Evolutionary conservation across 257 asterid species (phyloP).

Genomic region (Capsicum chinense): DNA sequence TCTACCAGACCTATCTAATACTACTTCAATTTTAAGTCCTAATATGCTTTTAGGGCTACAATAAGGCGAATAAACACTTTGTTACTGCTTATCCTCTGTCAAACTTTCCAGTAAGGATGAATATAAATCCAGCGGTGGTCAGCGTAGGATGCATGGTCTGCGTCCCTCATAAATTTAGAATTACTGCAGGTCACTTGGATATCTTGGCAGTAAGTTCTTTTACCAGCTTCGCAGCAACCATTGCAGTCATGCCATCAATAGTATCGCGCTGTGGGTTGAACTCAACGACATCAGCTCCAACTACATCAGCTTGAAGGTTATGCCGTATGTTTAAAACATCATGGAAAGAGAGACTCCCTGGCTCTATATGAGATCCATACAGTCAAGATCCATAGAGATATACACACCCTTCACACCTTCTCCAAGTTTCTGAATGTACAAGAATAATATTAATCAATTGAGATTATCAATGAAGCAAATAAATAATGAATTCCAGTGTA

Average conservation of each 20-base stretch:
- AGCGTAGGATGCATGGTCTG: background rate
- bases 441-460: background rate
- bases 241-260: too few relatives aligned
- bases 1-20: too few relatives aligned
- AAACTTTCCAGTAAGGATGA: background rate
- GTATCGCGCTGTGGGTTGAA: too few relatives aligned
- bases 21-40: too few relatives aligned
- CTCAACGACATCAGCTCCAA: too few relatives aligned
- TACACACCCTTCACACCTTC: slow-evolving; percentile 98
- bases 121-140: background rate
- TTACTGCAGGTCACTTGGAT: background rate
- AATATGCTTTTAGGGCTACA: too few relatives aligned
- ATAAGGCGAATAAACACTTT: background rate
- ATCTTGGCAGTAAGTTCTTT: too few relatives aligned
- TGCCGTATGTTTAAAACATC: too few relatives aligned
- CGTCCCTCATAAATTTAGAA: background rate
- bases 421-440: slow-evolving; percentile 77
- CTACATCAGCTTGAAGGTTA: too few relatives aligned
- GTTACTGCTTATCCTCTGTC: background rate
- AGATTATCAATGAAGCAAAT: background rate
- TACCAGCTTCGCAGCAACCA: too few relatives aligned
- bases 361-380: slow-evolving; percentile 49
- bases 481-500: too few relatives aligned
- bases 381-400: slow-evolving; percentile 83
- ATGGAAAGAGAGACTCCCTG: too few relatives aligned